Base-by-base conservation (phyloP, 2,329 filamentous ascomycete species). In the Peltaster fructicola region DNA sequence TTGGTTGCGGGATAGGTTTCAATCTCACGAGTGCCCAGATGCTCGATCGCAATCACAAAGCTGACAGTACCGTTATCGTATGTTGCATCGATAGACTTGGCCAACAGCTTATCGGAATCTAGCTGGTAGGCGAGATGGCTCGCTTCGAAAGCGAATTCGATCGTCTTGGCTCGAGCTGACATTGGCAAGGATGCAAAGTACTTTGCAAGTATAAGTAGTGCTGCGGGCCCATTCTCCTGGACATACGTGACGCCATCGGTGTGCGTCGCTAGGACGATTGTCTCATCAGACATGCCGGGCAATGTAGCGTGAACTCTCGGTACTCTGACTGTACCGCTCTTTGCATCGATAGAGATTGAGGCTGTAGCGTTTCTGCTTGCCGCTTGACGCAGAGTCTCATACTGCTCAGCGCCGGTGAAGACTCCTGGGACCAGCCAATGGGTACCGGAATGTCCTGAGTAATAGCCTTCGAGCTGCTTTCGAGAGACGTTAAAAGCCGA, bases 211-310 rank as follows among this genome's bases (percentile, higher is more conserved):
- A 15, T 29, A 3, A 29, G 17, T 8, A 29, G 14, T 20, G 27
- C 27, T 8, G 18, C 27, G 8, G 27, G 27, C 9, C 22, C 22
- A n/a, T 29, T 29, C 23, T 29, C 27, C 22, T 29, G 27, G 16
- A 20, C 17, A 13, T 29, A 29, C 19, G 27, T 29, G 22, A 25
- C 27, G 5, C 27, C 27, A 18, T 29, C 27, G 7, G 27, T 29
- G 16, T 29, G 27, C 2, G 27, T 29, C n/a, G 22, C 27, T 5
- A 29, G n/a, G 13, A 30, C 27, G 14, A 30, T 26, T 10, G 27
- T 30, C 4, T 30, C 27, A 16, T 26, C 26, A 10, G 27, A 30
- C 13, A 14, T 10, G 14, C 27, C 27, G 10, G 27, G 27, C n/a
- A 30, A 17, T n/a, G 27, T 30, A 20, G 27, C 27, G 7, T 10